Evolutionary conservation across 371 early-diverging fungal species (phyloP).

Genomic region (Nematocida ausubeli): DNA sequence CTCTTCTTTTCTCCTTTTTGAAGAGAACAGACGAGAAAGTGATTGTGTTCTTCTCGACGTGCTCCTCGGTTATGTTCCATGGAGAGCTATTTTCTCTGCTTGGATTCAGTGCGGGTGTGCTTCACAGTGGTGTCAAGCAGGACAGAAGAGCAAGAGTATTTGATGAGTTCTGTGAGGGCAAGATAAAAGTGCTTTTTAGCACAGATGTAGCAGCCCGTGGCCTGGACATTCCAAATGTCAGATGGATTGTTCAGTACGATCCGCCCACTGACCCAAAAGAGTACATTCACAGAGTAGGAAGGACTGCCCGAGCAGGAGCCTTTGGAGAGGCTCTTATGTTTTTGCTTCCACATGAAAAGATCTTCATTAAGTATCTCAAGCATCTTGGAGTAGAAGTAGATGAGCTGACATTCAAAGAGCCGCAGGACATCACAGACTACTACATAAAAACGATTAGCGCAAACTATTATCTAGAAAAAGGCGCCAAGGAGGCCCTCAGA

Average conservation of each 20-base stretch:
- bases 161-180: slow-evolving; percentile 52
- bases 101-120: slow-evolving; percentile 39
- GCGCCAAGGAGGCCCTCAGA: slow-evolving; percentile 91
- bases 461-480: slow-evolving; percentile 92
- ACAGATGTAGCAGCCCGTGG: slow-evolving; percentile 54
- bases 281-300: slow-evolving; percentile 82
- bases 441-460: slow-evolving; percentile 79
- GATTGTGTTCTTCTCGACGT: slow-evolving; percentile 67
- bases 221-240: slow-evolving; percentile 40
- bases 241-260: slow-evolving; percentile 56
- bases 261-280: slow-evolving; percentile 61
- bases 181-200: slow-evolving; percentile 51
- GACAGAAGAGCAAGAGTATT: slow-evolving; percentile 61
- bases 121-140: slow-evolving; percentile 67
- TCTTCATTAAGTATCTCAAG: slow-evolving; percentile 53
- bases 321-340: slow-evolving; percentile 68
- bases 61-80: slow-evolving; percentile 64
- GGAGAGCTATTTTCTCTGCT: slow-evolving; percentile 69
- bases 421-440: slow-evolving; percentile 30
- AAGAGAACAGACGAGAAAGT: slow-evolving; percentile 47
- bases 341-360: slow-evolving; percentile 40
- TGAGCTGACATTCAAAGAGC: slow-evolving; percentile 10
- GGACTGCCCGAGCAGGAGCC: slow-evolving; percentile 73
- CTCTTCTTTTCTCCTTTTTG: slow-evolving; percentile 73
- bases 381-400: slow-evolving; percentile 44